These are phyloP conservation scores for Apiospora rasikravindrae DNA, from an alignment of 2,329 filamentous ascomycete genomes.

Conservation along the genomic window DNA sequence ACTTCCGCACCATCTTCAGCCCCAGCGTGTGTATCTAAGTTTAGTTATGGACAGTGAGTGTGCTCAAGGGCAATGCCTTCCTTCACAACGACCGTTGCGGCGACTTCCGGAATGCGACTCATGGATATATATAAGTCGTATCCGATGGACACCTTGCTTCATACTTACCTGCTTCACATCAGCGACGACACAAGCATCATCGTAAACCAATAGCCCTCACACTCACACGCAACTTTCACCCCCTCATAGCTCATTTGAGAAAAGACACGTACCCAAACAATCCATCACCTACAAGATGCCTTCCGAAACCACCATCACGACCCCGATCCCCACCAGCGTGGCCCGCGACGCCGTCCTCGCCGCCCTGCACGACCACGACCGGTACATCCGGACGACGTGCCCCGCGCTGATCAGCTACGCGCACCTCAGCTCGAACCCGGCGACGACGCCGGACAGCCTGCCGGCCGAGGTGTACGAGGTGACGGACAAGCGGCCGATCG, in stretches of 20 bases:
- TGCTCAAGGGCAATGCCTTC: not conserved
- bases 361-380: slow-evolving; percentile 54
- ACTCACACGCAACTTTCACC: not conserved
- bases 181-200: not conserved
- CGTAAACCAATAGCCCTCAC: not conserved
- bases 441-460: slow-evolving; percentile 15
- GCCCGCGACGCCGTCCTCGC: slow-evolving; percentile 30
- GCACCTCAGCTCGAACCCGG: slow-evolving; percentile 19
- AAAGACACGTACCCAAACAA: not conserved
- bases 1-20: not conserved
- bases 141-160: not conserved
- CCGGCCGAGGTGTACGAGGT: slow-evolving; percentile 32
- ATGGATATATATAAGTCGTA: not conserved
- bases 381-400: slow-evolving; percentile 35
- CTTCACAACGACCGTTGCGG: not conserved
- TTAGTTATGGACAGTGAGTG: not conserved
- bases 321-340: slow-evolving; percentile 34
- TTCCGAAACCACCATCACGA: slow-evolving; percentile 47
- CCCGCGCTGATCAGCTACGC: slow-evolving; percentile 32
- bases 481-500: slow-evolving; percentile 46
- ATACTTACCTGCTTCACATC: not conserved
- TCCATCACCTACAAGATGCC: slow-evolving; percentile 30
- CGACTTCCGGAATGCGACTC: not conserved
- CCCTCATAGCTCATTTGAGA: no score
- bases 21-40: not conserved